Conservation (phyloP, 306 rosid genomes). For the Casuarina cunninghamiana region DNA sequence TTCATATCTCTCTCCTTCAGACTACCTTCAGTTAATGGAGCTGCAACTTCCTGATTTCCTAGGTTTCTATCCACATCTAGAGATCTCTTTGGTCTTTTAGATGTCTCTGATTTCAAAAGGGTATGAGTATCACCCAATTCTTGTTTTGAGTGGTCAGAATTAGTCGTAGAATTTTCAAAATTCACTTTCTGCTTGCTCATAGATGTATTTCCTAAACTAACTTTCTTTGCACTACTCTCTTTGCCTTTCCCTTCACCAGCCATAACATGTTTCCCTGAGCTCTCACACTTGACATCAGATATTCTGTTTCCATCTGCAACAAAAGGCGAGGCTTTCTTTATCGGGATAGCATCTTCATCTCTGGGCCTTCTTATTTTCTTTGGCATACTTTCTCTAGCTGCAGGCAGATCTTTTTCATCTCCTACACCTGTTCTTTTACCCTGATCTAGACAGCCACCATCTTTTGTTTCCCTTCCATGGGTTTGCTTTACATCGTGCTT, state of each 20-base stretch:
- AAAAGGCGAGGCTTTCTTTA: constrained; percentile 31
- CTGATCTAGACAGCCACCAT: constrained; percentile 30
- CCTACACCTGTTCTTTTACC: constrained; percentile 34
- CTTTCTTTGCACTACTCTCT: constrained; percentile 42
- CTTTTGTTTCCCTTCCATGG: constrained; percentile 38
- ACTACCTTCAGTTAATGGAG: constrained; percentile 36
- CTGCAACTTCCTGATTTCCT: constrained; percentile 39
- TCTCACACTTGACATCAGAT: constrained; percentile 19
- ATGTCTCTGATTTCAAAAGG: constrained; percentile 31
- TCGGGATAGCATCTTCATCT: constrained; percentile 29
- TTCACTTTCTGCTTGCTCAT: constrained; percentile 46
- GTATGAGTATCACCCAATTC: constrained; percentile 36
- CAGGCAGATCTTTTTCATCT: constrained; percentile 29
- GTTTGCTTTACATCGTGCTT: constrained; percentile 35
- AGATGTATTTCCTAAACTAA: constrained; percentile 28
- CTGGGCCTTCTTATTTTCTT: constrained; percentile 23
- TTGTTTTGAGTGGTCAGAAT: constrained; percentile 32
- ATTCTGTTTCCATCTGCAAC: constrained; percentile 34
- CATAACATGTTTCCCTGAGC: constrained; percentile 29
- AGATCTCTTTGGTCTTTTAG: constrained; percentile 35
- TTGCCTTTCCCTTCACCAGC: constrained; percentile 23
- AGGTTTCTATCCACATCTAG: constrained; percentile 38
- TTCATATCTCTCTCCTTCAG: constrained; percentile 39
- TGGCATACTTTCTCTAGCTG: constrained; percentile 32
- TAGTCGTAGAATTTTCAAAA: constrained; percentile 37